phyloP scores from a whole-genome alignment of 164 flowering plant species.

The Kalanchoe fedtschenkoi region DNA sequence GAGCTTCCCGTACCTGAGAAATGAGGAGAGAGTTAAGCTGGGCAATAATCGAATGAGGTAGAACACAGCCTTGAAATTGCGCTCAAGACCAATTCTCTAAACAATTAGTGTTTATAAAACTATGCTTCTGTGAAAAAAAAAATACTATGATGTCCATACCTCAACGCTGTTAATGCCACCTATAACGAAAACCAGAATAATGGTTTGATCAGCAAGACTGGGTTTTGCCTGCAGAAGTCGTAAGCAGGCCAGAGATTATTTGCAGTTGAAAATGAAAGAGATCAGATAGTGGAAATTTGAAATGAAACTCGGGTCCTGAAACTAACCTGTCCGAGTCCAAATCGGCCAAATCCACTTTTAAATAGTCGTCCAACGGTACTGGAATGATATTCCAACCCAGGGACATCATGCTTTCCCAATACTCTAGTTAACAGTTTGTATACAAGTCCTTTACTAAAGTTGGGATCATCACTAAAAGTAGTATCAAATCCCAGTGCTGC shows the following conservation, averaged over 20 bases:
- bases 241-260: neutral
- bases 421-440: constrained; percentile 53
- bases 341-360: constrained; percentile 95
- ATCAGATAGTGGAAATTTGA: neutral
- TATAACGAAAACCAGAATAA: constrained; percentile 69
- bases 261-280: neutral
- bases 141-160: constrained; percentile 30
- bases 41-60: neutral
- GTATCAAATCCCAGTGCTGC: constrained; percentile 31
- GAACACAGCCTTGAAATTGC: neutral
- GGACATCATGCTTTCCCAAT: constrained; percentile 55
- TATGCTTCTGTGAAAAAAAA: neutral
- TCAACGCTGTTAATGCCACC: constrained; percentile 86
- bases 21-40: constrained; percentile 4
- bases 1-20: constrained; percentile 63
- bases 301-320: neutral
- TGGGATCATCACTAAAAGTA: constrained; percentile 34
- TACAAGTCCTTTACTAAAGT: constrained; percentile 45
- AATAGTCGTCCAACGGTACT: constrained; percentile 86
- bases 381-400: constrained; percentile 87
- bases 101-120: too few species aligned
- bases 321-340: constrained; percentile 90
- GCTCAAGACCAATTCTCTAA: neutral
- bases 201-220: constrained; percentile 68
- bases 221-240: constrained; percentile 69